Conservation (phyloP, 768 basidiomycete species). For the Podaxis sp. region DNA sequence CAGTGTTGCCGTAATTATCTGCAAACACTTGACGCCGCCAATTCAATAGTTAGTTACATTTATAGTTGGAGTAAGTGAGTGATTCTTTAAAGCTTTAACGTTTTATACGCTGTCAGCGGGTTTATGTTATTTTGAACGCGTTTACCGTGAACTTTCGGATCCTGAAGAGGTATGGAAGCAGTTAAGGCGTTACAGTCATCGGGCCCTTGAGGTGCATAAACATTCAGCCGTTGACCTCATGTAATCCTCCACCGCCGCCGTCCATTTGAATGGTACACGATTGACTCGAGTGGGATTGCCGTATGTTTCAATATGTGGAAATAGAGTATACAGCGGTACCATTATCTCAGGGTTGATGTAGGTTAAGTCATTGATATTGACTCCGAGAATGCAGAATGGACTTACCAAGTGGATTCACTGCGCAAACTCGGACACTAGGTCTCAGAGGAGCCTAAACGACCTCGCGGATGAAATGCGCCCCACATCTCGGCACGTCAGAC, state of each 20-base stretch:
- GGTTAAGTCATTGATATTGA: neutral
- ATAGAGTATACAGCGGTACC: neutral
- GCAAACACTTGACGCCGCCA: neutral
- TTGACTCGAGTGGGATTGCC: neutral
- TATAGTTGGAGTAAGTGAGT: neutral
- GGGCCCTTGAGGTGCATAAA: constrained; percentile 7
- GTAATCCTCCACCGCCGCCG: neutral
- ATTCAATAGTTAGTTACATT: neutral
- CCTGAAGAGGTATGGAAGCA: neutral
- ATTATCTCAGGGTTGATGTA: neutral
- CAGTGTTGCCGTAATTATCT: neutral
- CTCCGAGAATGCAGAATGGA: constrained; percentile 1
- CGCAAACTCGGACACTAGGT: neutral
- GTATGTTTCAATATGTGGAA: neutral
- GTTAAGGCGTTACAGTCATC: neutral
- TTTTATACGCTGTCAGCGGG: neutral
- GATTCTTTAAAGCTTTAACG: neutral
- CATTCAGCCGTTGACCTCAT: constrained; percentile 12
- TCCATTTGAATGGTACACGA: neutral
- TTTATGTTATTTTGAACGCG: constrained; percentile 1
- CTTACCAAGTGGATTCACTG: neutral
- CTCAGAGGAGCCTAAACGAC: constrained; percentile 27
- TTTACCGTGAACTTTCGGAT: constrained; percentile 12
- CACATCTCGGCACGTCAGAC: constrained; percentile 86
- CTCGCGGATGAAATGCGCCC: constrained; percentile 51